Evolutionary conservation across 805 yeast genomes (phyloP), one percentile per base, ranked within the genome.

Genomic region (Metschnikowia hibisci): DNA sequence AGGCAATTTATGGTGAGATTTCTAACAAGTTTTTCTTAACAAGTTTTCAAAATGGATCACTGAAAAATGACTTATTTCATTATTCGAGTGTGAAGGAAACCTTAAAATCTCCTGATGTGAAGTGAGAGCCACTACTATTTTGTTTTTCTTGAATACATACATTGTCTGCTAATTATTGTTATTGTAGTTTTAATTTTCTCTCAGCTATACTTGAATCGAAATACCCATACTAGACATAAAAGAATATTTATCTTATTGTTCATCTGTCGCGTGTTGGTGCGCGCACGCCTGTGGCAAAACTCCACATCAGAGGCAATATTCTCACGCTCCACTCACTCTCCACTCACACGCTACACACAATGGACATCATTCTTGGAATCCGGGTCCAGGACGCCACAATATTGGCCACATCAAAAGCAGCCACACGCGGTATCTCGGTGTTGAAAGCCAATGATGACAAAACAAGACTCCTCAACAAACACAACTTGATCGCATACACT

Each of bases 351-450:
- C 25, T 27, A 16, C 20, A 26, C 44, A 53, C 44, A 13, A 93
- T 93, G 98, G 99, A 91, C 72, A 82, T 91, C 57, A 71, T 91
- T 43, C 72, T 91, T 55, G 98, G 98, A 45, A 83, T 91, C 55
- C 83, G 78, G 58, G 84, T 89, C 27, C 71, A 80, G 56, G 95
- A 88, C 58, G 76, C 81, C 48, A 95, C 91, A 34, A 75, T 93
- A 47, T 67, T 91, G 44, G 96, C 96, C 58, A 87, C 98, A n/a
- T 89, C 97, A 9, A 87, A 84, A 63, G 96, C 97, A 4, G 87
- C 84, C 45, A 87, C 96, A 8, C 78, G 99, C 54, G 96, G 96
- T 44, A 84, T 89, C 43, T 83, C 95, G 11, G 77, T 88, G 39
- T 67, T 88, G 53, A 87, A 87, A 58, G 81, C 78, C 41, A 73